Evolutionary conservation across 192 early-diverging fungal genomes (phyloP), one percentile per base, ranked within the genome.

Genomic region (Physocladia obscura): DNA sequence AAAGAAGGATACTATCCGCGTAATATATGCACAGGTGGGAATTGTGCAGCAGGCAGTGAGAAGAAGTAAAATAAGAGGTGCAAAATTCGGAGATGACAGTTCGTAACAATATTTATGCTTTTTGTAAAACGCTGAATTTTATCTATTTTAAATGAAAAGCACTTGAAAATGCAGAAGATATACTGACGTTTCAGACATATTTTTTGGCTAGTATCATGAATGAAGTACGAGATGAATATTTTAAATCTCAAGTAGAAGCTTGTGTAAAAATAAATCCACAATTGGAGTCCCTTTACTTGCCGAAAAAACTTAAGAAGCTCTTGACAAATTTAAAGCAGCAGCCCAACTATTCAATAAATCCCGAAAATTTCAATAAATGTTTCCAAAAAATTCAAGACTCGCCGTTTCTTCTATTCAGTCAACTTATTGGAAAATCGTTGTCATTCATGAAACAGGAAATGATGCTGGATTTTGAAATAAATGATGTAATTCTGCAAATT

Each of bases 181-280:
- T 62, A 27, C 60, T 11, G 5, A 21, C n/a, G 24, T 21, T 62
- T 2, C 60, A 62, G 29, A 44, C 38, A 22, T 21, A n/a, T 15
- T 38, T 62, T 32, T 26, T 62, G 6, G 60, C 60, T 21, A 24
- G 48, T 15, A 62, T 44, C n/a, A 24, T 62, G 5, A 62, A 62
- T 32, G 19, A 38, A 2, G 22, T 62, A 4, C 60, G 60, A 6
- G 60, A 62, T 29, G 48, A 2, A 1, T 62, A 62, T 44, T 62
- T 62, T 62, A 37, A 26, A 1, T 62, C 60, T 4, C 60, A 62
- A 62, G 32, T 62, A 6, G 37, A 62, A 62, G 40, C 36, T 21
- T 62, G 15, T 26, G 31, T 62, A 2, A 38, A 62, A 62, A 37
- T 44, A 13, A 62, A 62, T 27, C 60, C 36, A 62, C 35, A 44